Evolutionary conservation across 345 rosid genomes (phyloP).

Genomic region (Eucalyptus tenuipes): DNA sequence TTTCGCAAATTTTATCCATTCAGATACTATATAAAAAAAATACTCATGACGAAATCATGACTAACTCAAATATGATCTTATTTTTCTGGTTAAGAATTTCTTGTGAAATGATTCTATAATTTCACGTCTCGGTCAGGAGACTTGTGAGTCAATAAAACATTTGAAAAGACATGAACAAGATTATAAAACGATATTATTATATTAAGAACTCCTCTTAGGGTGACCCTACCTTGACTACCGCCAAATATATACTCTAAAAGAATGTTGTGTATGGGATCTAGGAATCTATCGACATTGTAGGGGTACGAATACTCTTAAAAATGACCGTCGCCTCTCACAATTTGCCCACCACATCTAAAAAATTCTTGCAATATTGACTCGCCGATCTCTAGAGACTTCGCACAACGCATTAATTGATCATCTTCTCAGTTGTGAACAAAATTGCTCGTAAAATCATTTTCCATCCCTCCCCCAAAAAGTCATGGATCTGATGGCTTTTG

Average conservation of each 20-base stretch:
- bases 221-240: background rate
- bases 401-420: background rate
- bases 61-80: background rate
- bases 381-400: background rate
- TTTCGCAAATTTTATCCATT: background rate
- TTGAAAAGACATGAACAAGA: background rate
- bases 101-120: background rate
- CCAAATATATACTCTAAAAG: too few species aligned
- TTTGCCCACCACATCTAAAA: background rate
- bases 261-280: background rate
- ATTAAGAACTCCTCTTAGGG: background rate
- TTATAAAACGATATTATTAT: background rate
- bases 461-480: background rate
- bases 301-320: background rate
- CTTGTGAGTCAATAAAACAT: background rate
- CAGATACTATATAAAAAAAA: background rate
- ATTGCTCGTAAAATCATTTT: background rate
- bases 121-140: fast-evolving
- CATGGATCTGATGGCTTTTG: background rate
- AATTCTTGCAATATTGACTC: background rate
- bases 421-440: background rate
- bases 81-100: background rate
- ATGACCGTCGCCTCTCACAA: background rate
- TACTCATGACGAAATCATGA: background rate
- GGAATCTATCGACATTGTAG: background rate